Conservation (phyloP, 805 yeast genomes). For the Pichia gijzeniarum region DNA sequence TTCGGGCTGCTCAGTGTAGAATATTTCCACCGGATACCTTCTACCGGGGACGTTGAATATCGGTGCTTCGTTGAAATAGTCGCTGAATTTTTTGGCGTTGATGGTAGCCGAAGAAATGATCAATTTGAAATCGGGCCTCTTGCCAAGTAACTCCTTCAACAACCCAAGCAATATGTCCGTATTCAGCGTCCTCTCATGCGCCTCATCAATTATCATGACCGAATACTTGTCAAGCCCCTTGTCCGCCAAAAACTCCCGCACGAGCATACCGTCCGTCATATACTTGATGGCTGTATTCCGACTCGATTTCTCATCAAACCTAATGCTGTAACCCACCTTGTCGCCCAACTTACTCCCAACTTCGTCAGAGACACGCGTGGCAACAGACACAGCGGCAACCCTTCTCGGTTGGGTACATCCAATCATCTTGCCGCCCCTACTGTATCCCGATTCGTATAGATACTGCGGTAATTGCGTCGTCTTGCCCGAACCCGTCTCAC, state of each 20-base stretch:
- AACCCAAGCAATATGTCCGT: slow-evolving; percentile 81
- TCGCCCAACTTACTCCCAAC: slow-evolving; percentile 74
- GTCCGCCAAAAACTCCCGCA: slow-evolving; percentile 77
- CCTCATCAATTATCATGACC: slow-evolving; percentile 91
- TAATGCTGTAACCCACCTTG: slow-evolving; percentile 81
- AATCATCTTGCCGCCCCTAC: slow-evolving; percentile 34
- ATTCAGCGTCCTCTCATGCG: slow-evolving; percentile 92
- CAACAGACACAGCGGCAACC: slow-evolving; percentile 91
- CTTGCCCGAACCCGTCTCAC: slow-evolving; percentile 96
- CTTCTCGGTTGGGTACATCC: slow-evolving; percentile 95
- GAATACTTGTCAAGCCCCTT: slow-evolving; percentile 64
- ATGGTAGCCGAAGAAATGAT: slow-evolving; percentile 92
- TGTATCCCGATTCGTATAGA: slow-evolving; percentile 74
- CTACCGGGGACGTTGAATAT: slow-evolving; percentile 88
- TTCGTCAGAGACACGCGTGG: slow-evolving; percentile 87
- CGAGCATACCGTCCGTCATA: slow-evolving; percentile 93
- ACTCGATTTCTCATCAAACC: slow-evolving; percentile 78
- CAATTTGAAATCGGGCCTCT: slow-evolving; percentile 65
- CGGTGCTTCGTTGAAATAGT: slow-evolving; percentile 77
- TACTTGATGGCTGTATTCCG: slow-evolving; percentile 71
- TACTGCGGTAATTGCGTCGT: slow-evolving; percentile 92
- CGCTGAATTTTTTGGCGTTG: slow-evolving; percentile 81
- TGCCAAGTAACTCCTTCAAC: slow-evolving; percentile 57
- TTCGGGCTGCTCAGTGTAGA: slow-evolving; percentile 81
- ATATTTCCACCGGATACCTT: slow-evolving; percentile 83